Conservation (phyloP, 257 asterid species). For the Scutellaria galericulata region DNA sequence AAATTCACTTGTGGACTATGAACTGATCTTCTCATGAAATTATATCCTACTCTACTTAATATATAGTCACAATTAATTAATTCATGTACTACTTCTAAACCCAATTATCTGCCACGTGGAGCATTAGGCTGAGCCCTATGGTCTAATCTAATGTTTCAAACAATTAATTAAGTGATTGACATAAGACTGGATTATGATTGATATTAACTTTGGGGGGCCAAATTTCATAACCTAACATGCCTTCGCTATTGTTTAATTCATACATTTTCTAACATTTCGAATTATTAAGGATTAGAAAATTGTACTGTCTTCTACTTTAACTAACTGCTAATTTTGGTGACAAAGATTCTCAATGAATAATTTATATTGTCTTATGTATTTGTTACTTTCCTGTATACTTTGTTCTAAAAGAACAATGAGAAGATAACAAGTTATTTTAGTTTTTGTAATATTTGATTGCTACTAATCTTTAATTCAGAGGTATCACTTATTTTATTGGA, state of each 20-base stretch:
- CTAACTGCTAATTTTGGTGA: conserved; percentile 30
- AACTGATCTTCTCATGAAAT: no score
- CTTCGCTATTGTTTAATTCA: conserved; percentile 6
- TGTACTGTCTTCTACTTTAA: conserved; percentile 2
- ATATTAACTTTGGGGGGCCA: conserved; percentile 26
- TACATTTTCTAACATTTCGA: neutral
- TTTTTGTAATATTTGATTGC: neutral
- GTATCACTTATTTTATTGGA: no score
- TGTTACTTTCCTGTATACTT: neutral
- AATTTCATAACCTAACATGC: conserved; percentile 23
- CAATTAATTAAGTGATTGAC: conserved; percentile 26
- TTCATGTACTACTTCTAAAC: neutral
- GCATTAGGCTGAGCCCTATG: conserved; percentile 17
- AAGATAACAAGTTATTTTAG: neutral
- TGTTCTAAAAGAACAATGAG: conserved; percentile 6
- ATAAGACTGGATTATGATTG: conserved; percentile 22
- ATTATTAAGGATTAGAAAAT: neutral
- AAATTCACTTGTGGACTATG: no score
- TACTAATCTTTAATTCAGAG: neutral
- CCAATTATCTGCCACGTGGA: conserved; percentile 43
- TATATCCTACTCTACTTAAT: no score
- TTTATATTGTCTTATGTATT: neutral
- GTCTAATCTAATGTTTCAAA: conserved; percentile 29
- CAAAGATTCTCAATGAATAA: conserved; percentile 33
- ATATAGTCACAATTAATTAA: neutral